A percentile compares a stretch with the other conserved stretches of the same genome.
These are phyloP conservation scores for Lichtheimia ornata DNA, from an alignment of 371 early-diverging fungal genomes.

Conservation along the genomic window DNA sequence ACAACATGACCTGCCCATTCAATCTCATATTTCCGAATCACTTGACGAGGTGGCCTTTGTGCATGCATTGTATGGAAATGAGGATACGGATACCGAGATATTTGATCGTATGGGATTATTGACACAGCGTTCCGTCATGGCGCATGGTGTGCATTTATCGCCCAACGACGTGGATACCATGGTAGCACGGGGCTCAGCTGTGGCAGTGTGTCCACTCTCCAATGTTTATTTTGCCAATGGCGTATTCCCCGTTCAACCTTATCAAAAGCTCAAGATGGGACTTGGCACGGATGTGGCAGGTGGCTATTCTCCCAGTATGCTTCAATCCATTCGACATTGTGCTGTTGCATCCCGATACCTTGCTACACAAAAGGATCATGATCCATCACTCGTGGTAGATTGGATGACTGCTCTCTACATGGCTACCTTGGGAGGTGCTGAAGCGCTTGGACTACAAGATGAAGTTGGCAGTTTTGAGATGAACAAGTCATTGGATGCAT, in stretches of 20 bases:
- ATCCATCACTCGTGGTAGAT: not conserved
- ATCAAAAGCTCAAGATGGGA: conserved; percentile 53
- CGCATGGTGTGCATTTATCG: conserved; percentile 68
- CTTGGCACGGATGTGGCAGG: conserved; percentile 76
- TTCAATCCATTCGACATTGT: conserved; percentile 59
- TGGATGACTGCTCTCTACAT: conserved; percentile 5
- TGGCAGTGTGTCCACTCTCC: conserved; percentile 68
- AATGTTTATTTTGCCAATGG: conserved; percentile 64
- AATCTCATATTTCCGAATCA: conserved; percentile 67
- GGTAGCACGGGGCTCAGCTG: conserved; percentile 39
- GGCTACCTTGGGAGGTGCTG: conserved; percentile 15
- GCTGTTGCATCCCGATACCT: not conserved
- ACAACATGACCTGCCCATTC: conserved; percentile 39
- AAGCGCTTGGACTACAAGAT: conserved; percentile 1
- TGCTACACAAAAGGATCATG: no score
- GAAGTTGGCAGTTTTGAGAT: conserved; percentile 6
- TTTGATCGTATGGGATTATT: conserved; percentile 56
- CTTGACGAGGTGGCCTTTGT: conserved; percentile 57
- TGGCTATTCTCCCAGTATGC: conserved; percentile 61
- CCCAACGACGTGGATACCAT: conserved; percentile 47
- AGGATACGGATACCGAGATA: conserved; percentile 50
- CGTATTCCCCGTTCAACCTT: conserved; percentile 23
- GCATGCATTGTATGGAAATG: conserved; percentile 48
- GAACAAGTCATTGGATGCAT: conserved; percentile 12
- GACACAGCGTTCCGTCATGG: conserved; percentile 57